Evolutionary conservation across 2,329 filamentous ascomycete species (phyloP).

Genomic region (Sclerotinia nivalis): DNA sequence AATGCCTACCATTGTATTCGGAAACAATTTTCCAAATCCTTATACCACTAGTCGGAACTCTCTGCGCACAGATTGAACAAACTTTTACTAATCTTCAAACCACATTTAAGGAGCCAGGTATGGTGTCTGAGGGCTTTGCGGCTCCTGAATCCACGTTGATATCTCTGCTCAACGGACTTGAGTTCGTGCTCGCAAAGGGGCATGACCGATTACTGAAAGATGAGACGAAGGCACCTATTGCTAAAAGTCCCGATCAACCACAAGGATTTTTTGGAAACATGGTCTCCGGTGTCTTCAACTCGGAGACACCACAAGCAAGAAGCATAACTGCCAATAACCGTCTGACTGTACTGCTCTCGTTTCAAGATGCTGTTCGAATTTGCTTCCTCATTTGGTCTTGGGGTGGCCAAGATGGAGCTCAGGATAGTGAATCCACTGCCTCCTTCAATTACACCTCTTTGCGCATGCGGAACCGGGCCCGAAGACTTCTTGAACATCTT

Average conservation of each 20-base stretch:
- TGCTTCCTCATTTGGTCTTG: slow-evolving; percentile 96
- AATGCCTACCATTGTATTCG: slow-evolving; percentile 81
- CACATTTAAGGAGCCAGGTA: slow-evolving; percentile 55
- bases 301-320: slow-evolving; percentile 73
- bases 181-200: slow-evolving; percentile 83
- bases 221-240: slow-evolving; percentile 65
- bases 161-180: slow-evolving; percentile 86
- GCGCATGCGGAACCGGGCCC: slow-evolving; percentile 84
- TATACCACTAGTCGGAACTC: slow-evolving; percentile 84
- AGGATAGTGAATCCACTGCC: slow-evolving; percentile 69
- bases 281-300: slow-evolving; percentile 85
- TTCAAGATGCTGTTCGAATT: slow-evolving; percentile 91
- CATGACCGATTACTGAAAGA: slow-evolving; percentile 81
- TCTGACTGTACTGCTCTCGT: slow-evolving; percentile 90
- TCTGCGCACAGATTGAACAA: slow-evolving; percentile 74
- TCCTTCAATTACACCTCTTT: slow-evolving; percentile 91
- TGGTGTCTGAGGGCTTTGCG: slow-evolving; percentile 39
- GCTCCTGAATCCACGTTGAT: slow-evolving; percentile 74
- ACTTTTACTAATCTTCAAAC: slow-evolving; percentile 71
- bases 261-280: slow-evolving; percentile 93
- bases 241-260: slow-evolving; percentile 77
- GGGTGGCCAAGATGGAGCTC: slow-evolving; percentile 66
- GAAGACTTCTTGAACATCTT: slow-evolving; percentile 86
- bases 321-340: slow-evolving; percentile 89
- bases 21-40: slow-evolving; percentile 86